Conservation (phyloP, 352 stramenopile species). For the Globisporangium viniferum region DNA sequence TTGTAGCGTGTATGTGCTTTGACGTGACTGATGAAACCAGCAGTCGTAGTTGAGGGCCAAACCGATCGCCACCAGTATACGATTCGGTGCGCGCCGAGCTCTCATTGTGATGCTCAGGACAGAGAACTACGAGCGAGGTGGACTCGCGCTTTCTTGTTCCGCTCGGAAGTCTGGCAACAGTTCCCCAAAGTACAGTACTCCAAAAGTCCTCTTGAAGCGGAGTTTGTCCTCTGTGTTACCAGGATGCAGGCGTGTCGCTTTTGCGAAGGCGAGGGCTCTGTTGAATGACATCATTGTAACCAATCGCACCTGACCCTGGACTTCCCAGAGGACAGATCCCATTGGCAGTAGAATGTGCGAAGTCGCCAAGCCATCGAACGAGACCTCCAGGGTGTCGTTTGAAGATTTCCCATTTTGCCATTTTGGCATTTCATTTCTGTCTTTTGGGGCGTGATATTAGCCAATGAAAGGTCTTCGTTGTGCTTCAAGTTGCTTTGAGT, state of each 20-base stretch:
- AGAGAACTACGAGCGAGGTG: not conserved
- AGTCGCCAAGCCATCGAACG: not conserved
- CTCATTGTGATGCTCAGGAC: not conserved
- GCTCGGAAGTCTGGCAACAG: not conserved
- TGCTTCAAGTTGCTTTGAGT: constrained; percentile 9
- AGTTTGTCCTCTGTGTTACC: not conserved
- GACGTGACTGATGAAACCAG: too few relatives aligned
- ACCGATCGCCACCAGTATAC: not conserved
- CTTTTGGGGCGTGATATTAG: not conserved
- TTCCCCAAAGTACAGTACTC: not conserved
- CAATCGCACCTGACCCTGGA: not conserved
- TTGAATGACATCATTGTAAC: too few relatives aligned
- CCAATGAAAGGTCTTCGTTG: not conserved
- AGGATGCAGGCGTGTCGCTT: not conserved
- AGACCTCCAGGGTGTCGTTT: not conserved
- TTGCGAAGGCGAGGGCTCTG: too few relatives aligned
- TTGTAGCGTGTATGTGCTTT: not conserved
- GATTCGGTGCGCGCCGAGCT: not conserved
- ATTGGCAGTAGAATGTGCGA: not conserved
- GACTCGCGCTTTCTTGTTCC: not conserved
- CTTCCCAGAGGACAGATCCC: not conserved
- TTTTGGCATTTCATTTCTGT: too few relatives aligned
- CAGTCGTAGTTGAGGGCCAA: too few relatives aligned
- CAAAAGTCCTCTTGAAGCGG: not conserved
- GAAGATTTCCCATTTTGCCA: not conserved